Evolutionary conservation across 257 asterid genomes (phyloP), one percentile per base, ranked within the genome.

Genomic region (Lycium ferocissimum): DNA sequence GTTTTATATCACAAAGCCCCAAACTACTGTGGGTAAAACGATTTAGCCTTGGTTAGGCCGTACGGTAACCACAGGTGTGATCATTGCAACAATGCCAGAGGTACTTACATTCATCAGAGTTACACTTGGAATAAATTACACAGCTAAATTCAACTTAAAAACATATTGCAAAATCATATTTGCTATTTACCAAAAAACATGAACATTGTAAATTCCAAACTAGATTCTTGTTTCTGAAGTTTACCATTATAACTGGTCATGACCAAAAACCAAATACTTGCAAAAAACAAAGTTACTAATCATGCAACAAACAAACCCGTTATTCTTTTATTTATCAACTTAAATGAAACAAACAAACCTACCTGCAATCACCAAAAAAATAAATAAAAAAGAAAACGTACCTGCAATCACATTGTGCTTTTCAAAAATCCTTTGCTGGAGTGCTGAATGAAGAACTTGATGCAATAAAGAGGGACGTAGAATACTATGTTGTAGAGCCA

Each of bases 401-500:
- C 20, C 11, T 33, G 75, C 75, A 67, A 67, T 67, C 75, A 67
- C 47, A 67, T 6, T 14, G 18, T 67, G 47, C 12, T 67, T 67
- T 67, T 67, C n/a, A 67, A 67, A 67, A 33, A 7, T 35, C 75
- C 75, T 67, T 67, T 67, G 47, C 12, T 18, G 7, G 51, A 45
- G 8, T 7, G 51, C 9, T 45, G 51, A 45, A 3, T 95, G 80
- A 94, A 83, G 90, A 94, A 94, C 84, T 95, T 95, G 81, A 95
- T 91, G 78, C 92, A 81, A 85, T 95, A 98, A 8, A 95, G 99
- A 0, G 99, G 99, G 85, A 95, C 81, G 53, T 94, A 95, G 87
- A 88, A 88, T 35, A 95, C 83, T 80, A 95, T 82, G 84, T 95
- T 95, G 83, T 95, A 95, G 59, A 95, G 95, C 99, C 98, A 95